phyloP scores from a whole-genome alignment of 768 basidiomycete genomes.

The Boletus fagicola region DNA sequence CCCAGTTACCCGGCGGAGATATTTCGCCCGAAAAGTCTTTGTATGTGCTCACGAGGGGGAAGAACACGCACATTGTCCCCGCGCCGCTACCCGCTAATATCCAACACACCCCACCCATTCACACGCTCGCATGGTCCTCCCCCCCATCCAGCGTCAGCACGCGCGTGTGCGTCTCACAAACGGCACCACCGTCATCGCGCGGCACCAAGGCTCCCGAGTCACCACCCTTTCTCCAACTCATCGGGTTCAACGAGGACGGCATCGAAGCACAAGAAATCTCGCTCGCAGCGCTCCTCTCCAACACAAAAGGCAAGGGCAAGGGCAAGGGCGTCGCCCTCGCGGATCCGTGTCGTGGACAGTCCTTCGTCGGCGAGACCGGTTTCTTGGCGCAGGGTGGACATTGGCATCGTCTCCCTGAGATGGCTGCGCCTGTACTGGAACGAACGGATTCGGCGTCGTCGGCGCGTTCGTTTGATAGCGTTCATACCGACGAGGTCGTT shows the following conservation, averaged over 20 bases:
- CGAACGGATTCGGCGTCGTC: constrained; percentile 49
- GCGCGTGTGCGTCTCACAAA: constrained; percentile 44
- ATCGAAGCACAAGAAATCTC: constrained; percentile 72
- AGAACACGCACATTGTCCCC: constrained; percentile 63
- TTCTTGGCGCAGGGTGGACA: constrained; percentile 46
- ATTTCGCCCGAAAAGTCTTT: constrained; percentile 39
- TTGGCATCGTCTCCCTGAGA: constrained; percentile 39
- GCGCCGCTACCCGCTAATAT: constrained; percentile 62
- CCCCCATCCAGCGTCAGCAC: constrained; percentile 53
- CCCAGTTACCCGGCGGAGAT: constrained; percentile 18
- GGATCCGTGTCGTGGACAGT: constrained; percentile 53
- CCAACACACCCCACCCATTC: constrained; percentile 48
- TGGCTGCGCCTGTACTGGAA: constrained; percentile 33
- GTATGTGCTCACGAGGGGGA: constrained; percentile 68
- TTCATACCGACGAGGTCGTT: constrained; percentile 51
- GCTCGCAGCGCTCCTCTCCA: constrained; percentile 43
- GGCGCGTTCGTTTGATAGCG: constrained; percentile 45
- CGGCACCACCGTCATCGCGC: constrained; percentile 7
- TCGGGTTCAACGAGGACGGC: constrained; percentile 68
- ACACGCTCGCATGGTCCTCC: constrained; percentile 55
- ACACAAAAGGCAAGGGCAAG: constrained; percentile 37
- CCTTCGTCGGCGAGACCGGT: constrained; percentile 62
- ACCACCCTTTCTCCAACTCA: constrained; percentile 58
- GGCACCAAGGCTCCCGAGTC: background rate
- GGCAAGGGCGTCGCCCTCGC: constrained; percentile 39